Percentiles rank a stretch among this genome's conserved stretches.
Conservation (phyloP, 2,329 filamentous ascomycete genomes). For the Phaeosphaeria sp. region DNA sequence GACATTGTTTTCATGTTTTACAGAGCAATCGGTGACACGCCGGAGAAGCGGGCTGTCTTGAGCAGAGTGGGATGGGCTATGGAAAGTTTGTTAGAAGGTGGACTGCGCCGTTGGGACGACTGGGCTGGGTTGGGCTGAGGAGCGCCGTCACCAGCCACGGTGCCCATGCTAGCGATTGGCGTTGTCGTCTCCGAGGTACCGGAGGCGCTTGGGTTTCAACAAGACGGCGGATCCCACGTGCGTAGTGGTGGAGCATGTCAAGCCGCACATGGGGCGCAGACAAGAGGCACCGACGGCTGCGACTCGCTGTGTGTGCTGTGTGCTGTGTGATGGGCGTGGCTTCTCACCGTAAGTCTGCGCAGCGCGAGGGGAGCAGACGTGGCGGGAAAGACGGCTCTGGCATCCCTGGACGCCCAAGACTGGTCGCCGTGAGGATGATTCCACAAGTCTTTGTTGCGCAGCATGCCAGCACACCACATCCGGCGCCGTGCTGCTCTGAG, state of each 20-base stretch:
- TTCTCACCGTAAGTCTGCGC: slow-evolving; percentile 16
- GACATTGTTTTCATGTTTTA: slow-evolving; percentile 3
- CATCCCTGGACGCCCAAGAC: slow-evolving; percentile 7
- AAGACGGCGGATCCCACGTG: slow-evolving; percentile 28
- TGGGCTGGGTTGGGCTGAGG: slow-evolving; percentile 18
- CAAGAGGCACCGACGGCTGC: slow-evolving; percentile 3
- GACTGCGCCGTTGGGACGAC: slow-evolving; percentile 12
- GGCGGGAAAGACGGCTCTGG: slow-evolving; percentile 20
- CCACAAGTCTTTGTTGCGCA: slow-evolving; percentile 21
- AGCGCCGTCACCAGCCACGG: slow-evolving; percentile 26
- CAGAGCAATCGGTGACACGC: neutral
- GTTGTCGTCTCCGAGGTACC: slow-evolving; percentile 29
- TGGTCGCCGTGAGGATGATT: slow-evolving; percentile 21
- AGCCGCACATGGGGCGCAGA: slow-evolving; percentile 19
- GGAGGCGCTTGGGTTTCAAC: slow-evolving; percentile 33
- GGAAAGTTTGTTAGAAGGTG: slow-evolving; percentile 13
- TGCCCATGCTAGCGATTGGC: slow-evolving; percentile 17
- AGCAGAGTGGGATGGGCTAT: slow-evolving; percentile 2
- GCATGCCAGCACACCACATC: slow-evolving; percentile 16
- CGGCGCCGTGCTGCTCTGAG: slow-evolving; percentile 1
- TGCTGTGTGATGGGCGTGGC: slow-evolving; percentile 19
- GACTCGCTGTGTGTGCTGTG: slow-evolving; percentile 18
- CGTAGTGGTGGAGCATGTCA: slow-evolving; percentile 25
- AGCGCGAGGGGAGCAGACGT: slow-evolving; percentile 11
- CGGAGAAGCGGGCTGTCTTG: neutral